Base-by-base conservation (phyloP, 129 eudicot species). In the Saposhnikovia divaricata region DNA sequence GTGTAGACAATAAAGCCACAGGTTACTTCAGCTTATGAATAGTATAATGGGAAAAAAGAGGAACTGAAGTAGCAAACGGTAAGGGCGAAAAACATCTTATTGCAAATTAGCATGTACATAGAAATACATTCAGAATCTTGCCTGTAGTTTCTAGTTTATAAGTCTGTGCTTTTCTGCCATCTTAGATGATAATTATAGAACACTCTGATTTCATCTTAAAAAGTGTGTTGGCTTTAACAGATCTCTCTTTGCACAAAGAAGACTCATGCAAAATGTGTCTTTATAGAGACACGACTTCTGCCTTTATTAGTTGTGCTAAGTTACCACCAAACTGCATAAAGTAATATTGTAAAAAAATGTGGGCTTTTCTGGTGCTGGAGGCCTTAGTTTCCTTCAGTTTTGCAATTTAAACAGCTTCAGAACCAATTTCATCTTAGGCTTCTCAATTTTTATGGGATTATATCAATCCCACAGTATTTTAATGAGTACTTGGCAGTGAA, bases 331-430 rank as follows among this genome's bases (percentile, higher is more conserved):
- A 28, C 18, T 11, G 27, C 5, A 66, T 12, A 66, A 66, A n/a
- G 9, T 66, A 27, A 63, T n/a, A 27, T 63, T 63, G 38, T 2
- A 46, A 31, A 21, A 13, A 23, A 50, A 10, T 9, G 11, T 57
- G 71, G 74, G 78, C 75, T 75, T n/a, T 66, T 72, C 90, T 92
- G 97, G 98, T 42, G 85, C 92, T 34, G 99, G 91, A 23, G 99
- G 99, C 45, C 90, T 95, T 0, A 81, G 94, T 43, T 89, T 90
- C 77, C 89, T 95, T n/a, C 99, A 95, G 82, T 95, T 95, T 75
- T 95, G 99, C 90, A 95, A 95, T 79, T 76, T 95, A 44, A 95
- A 95, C 87, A 90, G 94, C 81, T 95, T 95, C 80, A 88, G 97
- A 81, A 92, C 97, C 59, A 95, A 87, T 85, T 95, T 95, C 84